Evolutionary conservation across 2,329 filamentous ascomycete genomes (phyloP), one percentile per base, ranked within the genome.

Genomic region (Clonostachys solani): DNA sequence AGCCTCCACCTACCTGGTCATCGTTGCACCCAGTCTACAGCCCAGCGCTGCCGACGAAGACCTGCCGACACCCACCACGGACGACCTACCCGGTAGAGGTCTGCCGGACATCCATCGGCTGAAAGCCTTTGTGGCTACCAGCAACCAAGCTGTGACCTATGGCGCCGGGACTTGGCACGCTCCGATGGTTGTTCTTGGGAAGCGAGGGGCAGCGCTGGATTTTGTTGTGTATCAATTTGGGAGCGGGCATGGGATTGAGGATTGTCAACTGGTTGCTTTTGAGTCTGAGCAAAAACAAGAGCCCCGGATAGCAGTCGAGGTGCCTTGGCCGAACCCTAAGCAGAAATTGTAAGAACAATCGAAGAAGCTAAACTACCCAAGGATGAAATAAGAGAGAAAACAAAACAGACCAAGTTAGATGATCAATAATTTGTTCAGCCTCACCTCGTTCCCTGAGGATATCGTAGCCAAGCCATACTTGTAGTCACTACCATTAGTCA

Each of bases 121-220:
- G 37, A 78, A 75, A 54, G 92, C 91, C 0, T 99, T 96, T 62
- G 69, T 95, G 47, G 92, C 89, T 2, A 80, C 77, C 44, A 84
- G 83, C 4, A 76, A 78, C 19, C 90, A 96, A 70, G 92, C 90
- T 12, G 89, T 99, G 13, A 96, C 91, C 4, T 99, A 97, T 64
- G 90, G 81, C 2, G 84, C 88, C 2, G 94, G 90, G 6, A 96
- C 91, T 46, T 99, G 92, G 81, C 94, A 99, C 72, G 91, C 92
- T 51, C 94, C 94, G 1, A 97, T 99, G 92, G 87, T 91, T 13
- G 91, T 89, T 15, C 67, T 97, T 43, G 92, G 92, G 0, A 52
- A 61, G 3, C 47, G 58, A 3, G 74, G 68, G 3, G 68, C 71
- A 23, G 75, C 83, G 17, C 73, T 96, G 43, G 89, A 94, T 61